Evolutionary conservation across 2,329 filamentous ascomycete genomes (phyloP).

Genomic region (Claviceps pusilla): DNA sequence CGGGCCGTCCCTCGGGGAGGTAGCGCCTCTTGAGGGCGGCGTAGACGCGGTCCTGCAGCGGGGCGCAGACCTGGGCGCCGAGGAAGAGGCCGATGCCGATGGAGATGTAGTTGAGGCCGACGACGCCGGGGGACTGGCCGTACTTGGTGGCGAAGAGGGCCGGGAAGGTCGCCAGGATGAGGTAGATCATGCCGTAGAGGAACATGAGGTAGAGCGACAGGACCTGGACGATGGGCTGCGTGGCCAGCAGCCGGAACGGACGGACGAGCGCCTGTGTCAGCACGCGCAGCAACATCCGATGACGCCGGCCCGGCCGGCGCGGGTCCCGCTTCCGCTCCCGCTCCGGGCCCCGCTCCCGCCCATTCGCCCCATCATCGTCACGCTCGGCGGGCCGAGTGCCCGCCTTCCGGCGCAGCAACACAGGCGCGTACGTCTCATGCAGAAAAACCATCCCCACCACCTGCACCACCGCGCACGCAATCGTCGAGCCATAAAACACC

Average conservation of each 20-base stretch:
- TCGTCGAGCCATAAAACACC: conserved; percentile 55
- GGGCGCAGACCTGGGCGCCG: conserved; percentile 23
- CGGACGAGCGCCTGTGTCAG: conserved; percentile 36
- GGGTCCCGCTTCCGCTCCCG: too few species aligned
- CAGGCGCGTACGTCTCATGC: conserved; percentile 37
- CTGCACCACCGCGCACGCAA: conserved; percentile 46
- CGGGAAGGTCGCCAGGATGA: conserved; percentile 32
- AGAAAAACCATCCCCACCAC: conserved; percentile 42
- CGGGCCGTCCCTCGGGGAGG: conserved; percentile 8
- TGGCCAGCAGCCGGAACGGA: conserved; percentile 47
- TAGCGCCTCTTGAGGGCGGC: conserved; percentile 18
- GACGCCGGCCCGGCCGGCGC: background rate
- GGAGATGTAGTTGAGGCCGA: conserved; percentile 20
- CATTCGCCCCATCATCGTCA: conserved; percentile 5
- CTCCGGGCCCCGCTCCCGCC: background rate
- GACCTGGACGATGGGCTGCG: conserved; percentile 45
- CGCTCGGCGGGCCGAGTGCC: too few species aligned
- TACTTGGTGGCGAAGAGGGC: conserved; percentile 36
- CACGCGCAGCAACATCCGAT: background rate
- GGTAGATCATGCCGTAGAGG: conserved; percentile 46
- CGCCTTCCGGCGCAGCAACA: background rate
- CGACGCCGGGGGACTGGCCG: conserved; percentile 21
- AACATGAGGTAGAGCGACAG: conserved; percentile 52
- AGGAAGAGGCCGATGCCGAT: conserved; percentile 15
- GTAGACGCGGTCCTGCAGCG: conserved; percentile 26